Evolutionary conservation across 2,329 filamentous ascomycete genomes (phyloP).

Genomic region (Aspergillus candidus): DNA sequence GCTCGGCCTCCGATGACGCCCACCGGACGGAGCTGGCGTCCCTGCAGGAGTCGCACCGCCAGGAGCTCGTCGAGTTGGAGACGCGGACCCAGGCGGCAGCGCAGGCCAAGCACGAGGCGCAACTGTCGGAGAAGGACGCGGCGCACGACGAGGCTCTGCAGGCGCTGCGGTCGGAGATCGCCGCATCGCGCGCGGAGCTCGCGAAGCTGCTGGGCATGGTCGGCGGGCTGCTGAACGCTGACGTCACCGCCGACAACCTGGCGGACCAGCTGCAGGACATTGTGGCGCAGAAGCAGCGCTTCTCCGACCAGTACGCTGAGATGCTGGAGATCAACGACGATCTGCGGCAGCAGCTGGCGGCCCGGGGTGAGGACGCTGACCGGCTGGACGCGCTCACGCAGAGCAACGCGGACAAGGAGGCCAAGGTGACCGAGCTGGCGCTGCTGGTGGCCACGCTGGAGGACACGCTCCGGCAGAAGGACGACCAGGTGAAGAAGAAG

Average conservation of each 20-base stretch:
- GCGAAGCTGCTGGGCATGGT: constrained; percentile 60
- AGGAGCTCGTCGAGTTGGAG: constrained; percentile 37
- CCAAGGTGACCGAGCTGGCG: constrained; percentile 52
- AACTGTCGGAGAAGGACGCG: constrained; percentile 47
- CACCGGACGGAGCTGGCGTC: constrained; percentile 50
- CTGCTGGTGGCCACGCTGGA: constrained; percentile 43
- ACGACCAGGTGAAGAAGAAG: constrained; percentile 42
- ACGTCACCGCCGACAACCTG: constrained; percentile 50
- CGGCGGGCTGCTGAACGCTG: constrained; percentile 37
- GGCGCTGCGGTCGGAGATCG: constrained; percentile 56
- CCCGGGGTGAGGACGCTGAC: constrained; percentile 30
- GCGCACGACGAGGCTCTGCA: constrained; percentile 56
- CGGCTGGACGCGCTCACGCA: constrained; percentile 35
- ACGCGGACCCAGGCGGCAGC: constrained; percentile 30
- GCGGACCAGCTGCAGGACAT: constrained; percentile 59
- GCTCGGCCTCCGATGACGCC: constrained; percentile 47
- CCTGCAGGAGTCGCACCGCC: constrained; percentile 49
- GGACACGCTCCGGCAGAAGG: constrained; percentile 40
- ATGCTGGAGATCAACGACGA: constrained; percentile 36
- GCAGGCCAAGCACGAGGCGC: constrained; percentile 33
- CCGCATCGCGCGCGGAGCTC: constrained; percentile 60
- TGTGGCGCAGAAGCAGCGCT: constrained; percentile 37
- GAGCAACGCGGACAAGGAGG: constrained; percentile 42
- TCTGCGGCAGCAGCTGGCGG: constrained; percentile 33
- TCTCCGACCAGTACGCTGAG: constrained; percentile 39